A percentile compares a stretch with the other conserved stretches of the same genome.
Evolutionary conservation across 73 alveolate species (phyloP).

Genomic region (Tetrahymena borealis): DNA sequence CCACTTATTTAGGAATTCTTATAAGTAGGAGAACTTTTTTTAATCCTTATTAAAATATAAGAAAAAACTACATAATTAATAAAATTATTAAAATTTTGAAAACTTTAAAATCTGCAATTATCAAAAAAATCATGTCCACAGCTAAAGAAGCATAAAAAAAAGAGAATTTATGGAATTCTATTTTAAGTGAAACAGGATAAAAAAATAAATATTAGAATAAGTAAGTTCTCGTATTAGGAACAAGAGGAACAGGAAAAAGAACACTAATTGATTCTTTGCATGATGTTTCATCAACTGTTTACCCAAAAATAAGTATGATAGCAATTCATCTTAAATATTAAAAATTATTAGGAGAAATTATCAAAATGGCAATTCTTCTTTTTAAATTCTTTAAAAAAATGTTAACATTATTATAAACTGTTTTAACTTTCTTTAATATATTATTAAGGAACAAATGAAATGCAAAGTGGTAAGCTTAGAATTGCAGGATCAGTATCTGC

Average conservation of each 20-base stretch:
- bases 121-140: background rate
- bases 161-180: constrained; percentile 38
- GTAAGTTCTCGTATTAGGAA: constrained; percentile 26
- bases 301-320: constrained; percentile 11
- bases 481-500: constrained; percentile 8
- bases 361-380: too few species aligned
- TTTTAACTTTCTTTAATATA: background rate
- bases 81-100: background rate
- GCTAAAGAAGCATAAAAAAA: background rate
- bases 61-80: background rate
- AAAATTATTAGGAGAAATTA: too few species aligned
- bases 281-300: constrained; percentile 4
- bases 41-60: background rate
- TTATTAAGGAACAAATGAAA: background rate
- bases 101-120: background rate
- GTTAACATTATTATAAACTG: background rate
- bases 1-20: too few species aligned
- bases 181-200: constrained; percentile 21
- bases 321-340: too few species aligned
- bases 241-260: constrained; percentile 35
- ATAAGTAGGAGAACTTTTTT: too few species aligned
- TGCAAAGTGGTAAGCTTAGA: constrained; percentile 6
- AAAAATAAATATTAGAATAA: constrained; percentile 9
- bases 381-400: background rate
- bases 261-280: constrained; percentile 20